Evolutionary conservation across 805 yeast species (phyloP), one percentile per base, ranked within the genome.

Genomic region (Cyberlindnera misumaiensis): DNA sequence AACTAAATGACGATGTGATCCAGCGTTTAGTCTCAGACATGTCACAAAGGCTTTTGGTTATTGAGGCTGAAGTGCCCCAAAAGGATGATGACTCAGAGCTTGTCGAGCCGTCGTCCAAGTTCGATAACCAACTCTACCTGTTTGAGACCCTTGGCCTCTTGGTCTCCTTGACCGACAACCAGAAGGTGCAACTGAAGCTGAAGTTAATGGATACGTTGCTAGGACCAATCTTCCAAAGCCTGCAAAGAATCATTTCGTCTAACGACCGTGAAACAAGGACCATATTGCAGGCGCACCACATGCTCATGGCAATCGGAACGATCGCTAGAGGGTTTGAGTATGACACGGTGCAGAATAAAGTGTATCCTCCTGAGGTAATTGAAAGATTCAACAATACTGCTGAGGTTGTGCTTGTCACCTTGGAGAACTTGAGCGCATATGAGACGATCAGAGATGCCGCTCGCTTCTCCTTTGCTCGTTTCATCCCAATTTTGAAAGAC

Each of bases 61-160:
- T 87, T 37, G 77, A 79, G 51, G 83, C 83, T 3, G 56, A 65
- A 22, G 64, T 65, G 8, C 60, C 69, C 3, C 68, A 64, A 31
- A 65, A 64, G 32, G 64, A 64, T 30, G 87, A 81, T 45, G 83
- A 79, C 34, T 77, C 75, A 10, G 75, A 69, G 43, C 71, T 66
- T 20, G 55, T 66, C 20, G 65, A 68, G 18, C 65, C 62, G 28
- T 64, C 70, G 37, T 75, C 79, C 2, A 67, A 66, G 29, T 88
- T 90, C 62, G 85, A 80, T 46, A 77, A 77, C 49, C 96, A 90
- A 60, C 64, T 86, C 35, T 80, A 85, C 52, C 62, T 93, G 17
- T 90, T 84, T 59, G 98, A 93, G 63, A 74, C 95, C 3, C 68
- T 85, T 39, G 97, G 98, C 6, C 58, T 86, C 40, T 65, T 93